Evolutionary conservation across 306 rosid genomes (phyloP).

Genomic region (Spatholobus suberectus): DNA sequence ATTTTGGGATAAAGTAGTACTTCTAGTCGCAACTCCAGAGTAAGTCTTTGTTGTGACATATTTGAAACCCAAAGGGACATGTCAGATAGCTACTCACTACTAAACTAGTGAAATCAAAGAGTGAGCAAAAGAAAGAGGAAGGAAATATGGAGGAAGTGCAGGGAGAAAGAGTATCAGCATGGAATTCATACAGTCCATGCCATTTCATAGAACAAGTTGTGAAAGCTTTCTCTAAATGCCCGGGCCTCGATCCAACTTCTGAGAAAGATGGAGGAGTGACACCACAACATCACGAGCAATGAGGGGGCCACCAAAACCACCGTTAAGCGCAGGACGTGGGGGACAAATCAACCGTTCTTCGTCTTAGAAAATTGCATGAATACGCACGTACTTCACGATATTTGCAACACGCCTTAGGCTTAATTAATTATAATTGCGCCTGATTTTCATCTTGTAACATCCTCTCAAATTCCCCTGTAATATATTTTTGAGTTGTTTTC

Average conservation of each 20-base stretch:
- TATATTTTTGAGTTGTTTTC: too few species aligned
- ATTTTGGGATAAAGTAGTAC: too few species aligned
- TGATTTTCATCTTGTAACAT: neutral
- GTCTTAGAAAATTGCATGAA: constrained; percentile 2
- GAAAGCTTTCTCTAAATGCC: constrained; percentile 53
- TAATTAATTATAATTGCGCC: neutral
- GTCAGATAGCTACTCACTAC: neutral
- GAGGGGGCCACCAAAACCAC: constrained; percentile 51
- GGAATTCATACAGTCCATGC: constrained; percentile 46
- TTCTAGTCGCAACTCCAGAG: too few species aligned
- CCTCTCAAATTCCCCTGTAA: neutral
- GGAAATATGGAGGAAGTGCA: constrained; percentile 35
- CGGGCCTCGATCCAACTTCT: constrained; percentile 40
- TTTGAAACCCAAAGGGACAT: neutral
- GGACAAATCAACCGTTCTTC: constrained; percentile 48
- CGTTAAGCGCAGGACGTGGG: constrained; percentile 47
- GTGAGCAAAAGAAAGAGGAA: neutral
- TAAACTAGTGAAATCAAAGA: neutral
- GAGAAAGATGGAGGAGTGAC: constrained; percentile 32
- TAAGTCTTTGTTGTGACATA: neutral
- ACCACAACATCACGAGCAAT: constrained; percentile 29
- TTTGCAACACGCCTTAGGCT: neutral
- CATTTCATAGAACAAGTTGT: constrained; percentile 40
- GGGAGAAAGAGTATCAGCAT: constrained; percentile 42
- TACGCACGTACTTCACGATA: neutral